These are phyloP conservation scores for Ganoderma lucidum DNA, from an alignment of 1,284 basidiomycete genomes.

Conservation along the genomic window DNA sequence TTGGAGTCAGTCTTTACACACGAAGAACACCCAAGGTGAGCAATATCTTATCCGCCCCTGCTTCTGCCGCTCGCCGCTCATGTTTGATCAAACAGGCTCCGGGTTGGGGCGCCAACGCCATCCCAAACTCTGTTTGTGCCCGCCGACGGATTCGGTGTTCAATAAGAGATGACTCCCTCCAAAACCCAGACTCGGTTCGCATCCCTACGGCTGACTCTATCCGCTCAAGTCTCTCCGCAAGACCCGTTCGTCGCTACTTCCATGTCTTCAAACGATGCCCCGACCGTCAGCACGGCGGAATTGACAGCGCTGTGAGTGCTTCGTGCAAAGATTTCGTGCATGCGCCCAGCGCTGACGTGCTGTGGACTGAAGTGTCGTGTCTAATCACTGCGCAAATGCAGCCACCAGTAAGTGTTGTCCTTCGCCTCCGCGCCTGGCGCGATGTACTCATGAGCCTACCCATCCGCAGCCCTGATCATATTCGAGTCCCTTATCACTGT, in stretches of 20 bases:
- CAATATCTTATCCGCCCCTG: neutral
- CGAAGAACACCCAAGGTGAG: neutral
- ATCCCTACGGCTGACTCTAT: neutral
- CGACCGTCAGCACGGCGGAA: neutral
- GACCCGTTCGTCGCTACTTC: neutral
- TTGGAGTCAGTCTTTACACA: neutral
- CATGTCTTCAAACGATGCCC: neutral
- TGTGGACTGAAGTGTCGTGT: neutral
- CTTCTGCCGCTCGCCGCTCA: neutral
- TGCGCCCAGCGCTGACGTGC: too few species aligned
- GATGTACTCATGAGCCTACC: neutral
- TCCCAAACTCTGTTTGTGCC: neutral
- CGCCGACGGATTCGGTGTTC: neutral
- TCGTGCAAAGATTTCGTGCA: neutral
- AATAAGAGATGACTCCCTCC: too few species aligned
- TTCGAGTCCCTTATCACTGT: constrained; percentile 2
- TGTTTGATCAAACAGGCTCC: neutral
- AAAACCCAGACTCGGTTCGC: too few species aligned
- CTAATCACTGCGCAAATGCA: neutral
- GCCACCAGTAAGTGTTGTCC: neutral
- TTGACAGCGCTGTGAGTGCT: neutral
- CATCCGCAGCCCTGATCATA: constrained; percentile 1
- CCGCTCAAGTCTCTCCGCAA: neutral
- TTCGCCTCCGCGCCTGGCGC: neutral
- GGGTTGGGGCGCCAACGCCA: too few species aligned